Percentiles rank a stretch among this genome's conserved stretches.
phyloP scores from a whole-genome alignment of 179 eudicot species.

The Sideroxylon spinosum region DNA sequence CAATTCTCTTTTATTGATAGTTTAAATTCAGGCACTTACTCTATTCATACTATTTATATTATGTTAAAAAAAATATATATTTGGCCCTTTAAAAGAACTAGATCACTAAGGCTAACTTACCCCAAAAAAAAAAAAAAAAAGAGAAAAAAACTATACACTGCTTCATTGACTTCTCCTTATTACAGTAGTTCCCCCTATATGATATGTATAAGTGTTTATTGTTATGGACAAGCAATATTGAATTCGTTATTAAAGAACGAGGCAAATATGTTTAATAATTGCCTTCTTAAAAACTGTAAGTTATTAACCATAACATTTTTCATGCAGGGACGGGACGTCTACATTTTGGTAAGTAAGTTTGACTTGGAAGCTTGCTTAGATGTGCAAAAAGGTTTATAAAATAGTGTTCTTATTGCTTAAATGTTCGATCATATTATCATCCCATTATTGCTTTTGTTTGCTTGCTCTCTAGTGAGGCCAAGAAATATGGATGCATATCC shows the following conservation, averaged over 20 bases:
- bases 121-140: no score
- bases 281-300: not conserved
- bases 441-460: not conserved
- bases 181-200: not conserved
- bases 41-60: no score
- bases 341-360: conserved; percentile 73
- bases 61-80: no score
- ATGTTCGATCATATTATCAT: not conserved
- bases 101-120: no score
- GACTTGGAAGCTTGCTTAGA: conserved; percentile 24
- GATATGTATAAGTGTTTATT: not conserved
- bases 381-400: conserved; percentile 1
- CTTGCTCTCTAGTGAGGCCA: not conserved
- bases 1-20: not conserved
- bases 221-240: not conserved
- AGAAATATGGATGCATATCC: not conserved
- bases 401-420: conserved; percentile 11
- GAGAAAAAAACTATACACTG: no score
- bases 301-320: conserved; percentile 20
- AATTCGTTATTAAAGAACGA: not conserved
- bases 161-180: not conserved
- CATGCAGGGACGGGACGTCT: conserved; percentile 90
- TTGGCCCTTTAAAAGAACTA: no score
- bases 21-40: no score
- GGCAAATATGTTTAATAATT: conserved; percentile 4